Evolutionary conservation across 257 asterid species (phyloP), one percentile per base, ranked within the genome.

Genomic region (Jacaranda mimosifolia): DNA sequence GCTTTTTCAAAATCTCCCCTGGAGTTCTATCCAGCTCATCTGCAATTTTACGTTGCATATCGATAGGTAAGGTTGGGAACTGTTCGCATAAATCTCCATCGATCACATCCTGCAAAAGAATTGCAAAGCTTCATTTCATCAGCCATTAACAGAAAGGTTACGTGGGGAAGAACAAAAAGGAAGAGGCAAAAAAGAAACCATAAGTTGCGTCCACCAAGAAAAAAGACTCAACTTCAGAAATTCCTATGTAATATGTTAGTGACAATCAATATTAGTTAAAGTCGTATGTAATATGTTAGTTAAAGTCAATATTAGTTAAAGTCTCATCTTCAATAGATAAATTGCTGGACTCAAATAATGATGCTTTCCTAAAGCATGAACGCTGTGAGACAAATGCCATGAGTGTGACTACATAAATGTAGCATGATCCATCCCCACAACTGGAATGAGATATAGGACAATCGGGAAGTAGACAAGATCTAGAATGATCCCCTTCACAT

Each of bases 11-110:
- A 82, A 96, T 93, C 87, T 96, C 99, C 63, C 91, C 98, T 1
- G 99, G 99, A 46, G 98, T 91, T 86, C 98, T 89, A 65, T 96
- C 99, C 82, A 96, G 88, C 83, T 96, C 99, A 82, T 96, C 99
- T 0, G 98, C 97, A 43, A 93, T 93, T 83, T 96, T 96, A 58
- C 99, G 92, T 82, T 96, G 99, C 91, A 96, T 69, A 81, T 96
- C 99, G 93, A 96, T 88, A 8, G 98, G 97, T 78, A 93, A 67
- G 4, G 97, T 86, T 42, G 99, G 98, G 70, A 91, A 96, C 75
- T 96, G 98, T 64, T 96, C 99, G 32, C 99, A 96, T 78, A 96
- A 75, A 81, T 96, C 98, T 72, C 99, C 99, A 78, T 96, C 98
- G 42, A 95, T 91, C 69, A 95, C 99, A 76, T 93, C 99, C 99